phyloP scores from a whole-genome alignment of 164 flowering plant species.

The Vitis riparia region DNA sequence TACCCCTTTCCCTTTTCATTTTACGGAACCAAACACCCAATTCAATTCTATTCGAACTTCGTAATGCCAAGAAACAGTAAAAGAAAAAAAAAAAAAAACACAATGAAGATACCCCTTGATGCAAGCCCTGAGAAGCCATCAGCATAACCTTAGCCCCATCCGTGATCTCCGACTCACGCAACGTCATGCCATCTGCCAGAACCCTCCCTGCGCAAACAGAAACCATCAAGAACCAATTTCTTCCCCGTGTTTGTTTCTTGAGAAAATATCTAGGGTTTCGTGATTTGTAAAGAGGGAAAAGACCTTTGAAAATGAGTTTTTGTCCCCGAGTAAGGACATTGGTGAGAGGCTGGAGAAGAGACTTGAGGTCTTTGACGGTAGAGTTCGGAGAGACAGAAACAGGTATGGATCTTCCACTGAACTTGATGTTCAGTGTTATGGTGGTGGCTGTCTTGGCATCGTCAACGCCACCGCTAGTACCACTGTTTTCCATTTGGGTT shows the following conservation, averaged over 20 bases:
- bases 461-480: neutral
- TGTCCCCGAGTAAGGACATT: slow-evolving; percentile 91
- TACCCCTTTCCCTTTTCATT: neutral
- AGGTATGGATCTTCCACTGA: slow-evolving; percentile 47
- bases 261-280: too few species aligned
- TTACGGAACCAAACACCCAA: neutral
- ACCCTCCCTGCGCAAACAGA: slow-evolving; percentile 51
- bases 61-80: neutral
- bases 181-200: slow-evolving; percentile 50
- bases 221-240: neutral
- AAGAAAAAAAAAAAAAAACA: neutral
- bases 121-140: slow-evolving; percentile 84
- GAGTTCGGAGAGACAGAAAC: slow-evolving; percentile 36
- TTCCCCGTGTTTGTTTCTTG: too few species aligned
- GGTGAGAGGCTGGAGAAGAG: slow-evolving; percentile 72
- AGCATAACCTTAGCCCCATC: slow-evolving; percentile 84
- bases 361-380: slow-evolving; percentile 60
- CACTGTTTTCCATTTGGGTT: slow-evolving; percentile 8
- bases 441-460: slow-evolving; percentile 4
- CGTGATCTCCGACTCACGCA: slow-evolving; percentile 44
- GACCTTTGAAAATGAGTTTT: slow-evolving; percentile 84
- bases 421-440: slow-evolving; percentile 36
- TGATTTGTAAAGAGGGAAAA: neutral
- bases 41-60: neutral
- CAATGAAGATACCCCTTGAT: slow-evolving; percentile 75